phyloP scores from a whole-genome alignment of 1,284 basidiomycete genomes.

The Wolfiporia cocos region DNA sequence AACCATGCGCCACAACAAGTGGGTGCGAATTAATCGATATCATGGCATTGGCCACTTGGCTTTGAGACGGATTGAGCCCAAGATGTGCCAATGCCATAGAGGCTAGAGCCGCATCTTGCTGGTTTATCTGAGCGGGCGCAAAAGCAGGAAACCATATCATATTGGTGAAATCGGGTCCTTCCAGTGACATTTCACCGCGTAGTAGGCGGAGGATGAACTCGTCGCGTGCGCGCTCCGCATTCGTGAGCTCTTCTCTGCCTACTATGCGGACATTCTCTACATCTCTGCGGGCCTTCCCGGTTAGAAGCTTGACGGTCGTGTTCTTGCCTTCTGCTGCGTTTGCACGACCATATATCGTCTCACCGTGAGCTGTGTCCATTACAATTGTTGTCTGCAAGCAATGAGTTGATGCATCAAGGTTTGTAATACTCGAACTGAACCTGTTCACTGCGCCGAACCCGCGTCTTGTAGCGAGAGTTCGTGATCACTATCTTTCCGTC shows the following conservation, averaged over 20 bases:
- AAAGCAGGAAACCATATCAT: slow-evolving; percentile 5
- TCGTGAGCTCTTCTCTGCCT: slow-evolving; percentile 5
- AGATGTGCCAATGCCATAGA: slow-evolving; percentile 5
- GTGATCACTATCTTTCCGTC: slow-evolving; percentile 12
- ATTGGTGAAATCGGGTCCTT: background rate
- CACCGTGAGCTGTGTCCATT: background rate
- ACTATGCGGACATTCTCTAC: slow-evolving; percentile 3
- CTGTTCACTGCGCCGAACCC: slow-evolving; percentile 12
- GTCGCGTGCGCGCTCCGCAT: slow-evolving; percentile 5
- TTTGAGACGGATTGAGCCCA: slow-evolving; percentile 3
- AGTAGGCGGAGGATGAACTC: slow-evolving; percentile 5
- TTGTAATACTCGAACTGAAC: slow-evolving; percentile 1
- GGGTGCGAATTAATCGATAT: background rate
- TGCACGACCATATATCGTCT: slow-evolving; percentile 1
- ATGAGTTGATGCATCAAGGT: background rate
- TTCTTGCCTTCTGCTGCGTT: background rate
- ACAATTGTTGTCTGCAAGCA: background rate
- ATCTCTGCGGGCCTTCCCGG: background rate
- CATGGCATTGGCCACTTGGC: slow-evolving; percentile 2
- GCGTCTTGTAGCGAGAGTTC: slow-evolving; percentile 16
- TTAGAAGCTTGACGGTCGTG: background rate
- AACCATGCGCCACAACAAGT: slow-evolving; percentile 12
- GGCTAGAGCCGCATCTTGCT: too few species aligned
- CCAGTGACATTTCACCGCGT: background rate
- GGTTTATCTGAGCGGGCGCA: too few species aligned